Conservation (phyloP, 139 green algal genomes). For the Tetradesmus lagerheimii region DNA sequence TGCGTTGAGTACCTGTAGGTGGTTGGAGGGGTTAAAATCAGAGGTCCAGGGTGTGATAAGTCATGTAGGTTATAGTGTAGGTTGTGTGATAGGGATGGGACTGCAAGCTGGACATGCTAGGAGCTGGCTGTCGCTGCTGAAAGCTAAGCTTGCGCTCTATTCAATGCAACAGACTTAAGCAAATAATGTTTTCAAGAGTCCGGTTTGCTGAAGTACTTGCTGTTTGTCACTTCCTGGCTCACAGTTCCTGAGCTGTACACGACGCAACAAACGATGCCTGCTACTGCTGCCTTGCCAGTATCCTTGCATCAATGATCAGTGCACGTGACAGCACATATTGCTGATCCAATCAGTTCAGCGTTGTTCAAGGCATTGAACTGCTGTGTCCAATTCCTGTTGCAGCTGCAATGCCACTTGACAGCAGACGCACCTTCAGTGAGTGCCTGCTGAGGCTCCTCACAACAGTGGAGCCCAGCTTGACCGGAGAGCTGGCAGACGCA, state of each 20-base stretch:
- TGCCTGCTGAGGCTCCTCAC: conserved; percentile 20
- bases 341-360: no score
- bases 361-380: not conserved
- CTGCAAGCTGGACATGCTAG: not conserved
- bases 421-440: conserved; percentile 30
- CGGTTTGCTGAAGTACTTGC: no score
- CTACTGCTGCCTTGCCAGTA: not conserved
- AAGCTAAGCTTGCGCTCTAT: no score
- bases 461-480: not conserved
- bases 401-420: not conserved
- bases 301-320: not conserved
- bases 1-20: conserved; percentile 15
- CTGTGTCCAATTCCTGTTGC: not conserved
- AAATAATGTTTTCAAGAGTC: no score
- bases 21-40: no score
- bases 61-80: no score
- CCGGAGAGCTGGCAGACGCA: not conserved
- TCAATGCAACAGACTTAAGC: no score
- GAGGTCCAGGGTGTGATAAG: no score
- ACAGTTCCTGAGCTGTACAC: no score
- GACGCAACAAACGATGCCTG: no score
- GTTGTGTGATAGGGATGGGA: not conserved
- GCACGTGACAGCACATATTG: not conserved
- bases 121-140: not conserved
- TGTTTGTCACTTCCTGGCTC: no score